Evolutionary conservation across 108 stramenopile genomes (phyloP), one percentile per base, ranked within the genome.

Genomic region (Nannochloropsis salina): DNA sequence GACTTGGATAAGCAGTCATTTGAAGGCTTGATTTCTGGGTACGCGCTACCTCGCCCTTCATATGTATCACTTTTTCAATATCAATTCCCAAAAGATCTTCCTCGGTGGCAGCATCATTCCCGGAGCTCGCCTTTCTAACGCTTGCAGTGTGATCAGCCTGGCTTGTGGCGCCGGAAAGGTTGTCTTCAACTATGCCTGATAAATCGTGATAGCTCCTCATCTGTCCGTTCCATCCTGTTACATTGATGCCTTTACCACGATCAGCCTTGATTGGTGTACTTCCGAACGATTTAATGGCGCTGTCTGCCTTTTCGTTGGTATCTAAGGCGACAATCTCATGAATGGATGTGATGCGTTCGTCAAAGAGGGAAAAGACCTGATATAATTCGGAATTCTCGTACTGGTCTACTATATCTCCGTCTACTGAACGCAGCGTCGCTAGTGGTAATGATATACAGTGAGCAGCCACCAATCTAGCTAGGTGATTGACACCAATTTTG

Each of bases 241-340:
- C 31, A 31, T 31, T 31, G 31, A 31, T 31, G 31, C 31, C 31
- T 31, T 31, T n/a, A 74, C 61, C 20, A n/a, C 61, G 61, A 3
- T 74, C n/a, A n/a, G 20, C 61, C 61, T 74, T 74, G 61, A n/a
- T 74, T 15, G 61, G n/a, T n/a, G 1, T 74, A 74, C n/a, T 74
- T 1, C 20, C 61, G 8, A 74, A 74, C 61, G n/a, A n/a, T 74
- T 74, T 74, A n/a, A 74, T 74, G 20, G 61, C 61, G n/a, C 61
- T n/a, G n/a, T 74, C 61, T 74, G 61, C 61, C n/a, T 74, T 74
- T 74, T 74, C 61, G 61, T 74, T 74, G 61, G 61, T 74, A 74
- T 74, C 61, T n/a, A 74, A n/a, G 61, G 61, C 61, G 15, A 74
- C 61, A 74, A 74, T 74, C 61, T 74, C 61, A 74, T 74, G 61